Evolutionary conservation across 345 rosid genomes (phyloP).

Genomic region (Gossypium anomalum): DNA sequence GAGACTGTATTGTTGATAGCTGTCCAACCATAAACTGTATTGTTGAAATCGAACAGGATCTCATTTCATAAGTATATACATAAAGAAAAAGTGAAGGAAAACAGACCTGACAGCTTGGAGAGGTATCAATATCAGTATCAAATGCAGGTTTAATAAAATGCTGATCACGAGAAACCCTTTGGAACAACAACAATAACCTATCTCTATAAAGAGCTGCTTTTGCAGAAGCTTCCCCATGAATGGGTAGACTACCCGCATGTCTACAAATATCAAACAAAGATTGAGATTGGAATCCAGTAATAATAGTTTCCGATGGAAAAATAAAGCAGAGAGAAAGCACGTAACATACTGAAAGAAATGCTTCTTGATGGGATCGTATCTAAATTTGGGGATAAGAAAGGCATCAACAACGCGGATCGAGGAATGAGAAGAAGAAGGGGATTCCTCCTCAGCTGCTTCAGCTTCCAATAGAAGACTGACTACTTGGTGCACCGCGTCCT

Average conservation of each 20-base stretch:
- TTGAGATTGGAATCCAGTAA: neutral
- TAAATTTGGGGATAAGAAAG: slow-evolving; percentile 73
- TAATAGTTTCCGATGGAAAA: neutral
- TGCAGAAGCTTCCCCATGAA: slow-evolving; percentile 78
- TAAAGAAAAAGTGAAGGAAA: no score
- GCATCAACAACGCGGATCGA: slow-evolving; percentile 64
- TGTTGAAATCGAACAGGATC: no score
- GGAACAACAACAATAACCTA: slow-evolving; percentile 65
- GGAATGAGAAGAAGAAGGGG: slow-evolving; percentile 27
- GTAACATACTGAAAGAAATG: slow-evolving; percentile 60
- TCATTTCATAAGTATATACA: no score
- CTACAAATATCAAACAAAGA: slow-evolving; percentile 24
- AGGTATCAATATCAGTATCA: slow-evolving; percentile 49
- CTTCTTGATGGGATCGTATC: slow-evolving; percentile 68
- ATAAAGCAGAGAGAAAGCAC: neutral
- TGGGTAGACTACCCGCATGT: slow-evolving; percentile 48
- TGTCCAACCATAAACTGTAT: slow-evolving; percentile 22
- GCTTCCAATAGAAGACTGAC: slow-evolving; percentile 58
- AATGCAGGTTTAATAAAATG: slow-evolving; percentile 75
- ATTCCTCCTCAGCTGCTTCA: slow-evolving; percentile 55
- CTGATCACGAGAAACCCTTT: slow-evolving; percentile 76
- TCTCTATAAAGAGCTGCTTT: slow-evolving; percentile 70
- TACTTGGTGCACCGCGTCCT: slow-evolving; percentile 53
- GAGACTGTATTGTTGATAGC: slow-evolving; percentile 84
- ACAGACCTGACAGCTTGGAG: slow-evolving; percentile 70